Percentiles rank a stretch among this genome's conserved stretches.
Evolutionary conservation across 2,329 filamentous ascomycete genomes (phyloP).

Genomic region (Colletotrichum sansevieriae): DNA sequence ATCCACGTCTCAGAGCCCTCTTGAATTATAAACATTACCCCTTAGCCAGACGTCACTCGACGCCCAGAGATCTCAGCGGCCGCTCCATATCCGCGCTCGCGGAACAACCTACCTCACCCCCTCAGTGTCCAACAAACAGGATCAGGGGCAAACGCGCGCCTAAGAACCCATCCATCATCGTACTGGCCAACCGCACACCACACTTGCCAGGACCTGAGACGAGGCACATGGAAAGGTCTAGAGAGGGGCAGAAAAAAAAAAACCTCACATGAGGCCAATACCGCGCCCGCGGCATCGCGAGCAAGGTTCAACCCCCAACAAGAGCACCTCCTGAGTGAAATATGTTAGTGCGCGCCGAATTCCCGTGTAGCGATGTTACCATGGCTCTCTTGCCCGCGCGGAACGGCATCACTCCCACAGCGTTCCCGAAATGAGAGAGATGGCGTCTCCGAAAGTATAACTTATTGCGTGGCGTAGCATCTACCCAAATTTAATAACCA

Average conservation of each 20-base stretch:
- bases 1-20: background rate
- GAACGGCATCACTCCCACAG: constrained; percentile 12
- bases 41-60: background rate
- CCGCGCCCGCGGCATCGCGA: background rate
- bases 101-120: too few species aligned
- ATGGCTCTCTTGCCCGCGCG: background rate
- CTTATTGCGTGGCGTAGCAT: constrained; percentile 15
- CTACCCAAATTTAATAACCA: background rate
- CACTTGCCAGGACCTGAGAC: too few species aligned
- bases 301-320: constrained; percentile 13
- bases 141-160: constrained; percentile 3
- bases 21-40: background rate
- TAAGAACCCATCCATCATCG: background rate
- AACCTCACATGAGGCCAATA: background rate
- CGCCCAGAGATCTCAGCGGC: background rate
- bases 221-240: background rate
- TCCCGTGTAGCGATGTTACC: constrained; percentile 6
- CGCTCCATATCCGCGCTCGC: background rate
- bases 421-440: constrained; percentile 20
- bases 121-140: background rate
- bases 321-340: background rate
- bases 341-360: background rate
- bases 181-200: background rate
- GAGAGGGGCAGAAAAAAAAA: background rate
- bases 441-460: constrained; percentile 22